Base-by-base conservation (phyloP, 306 rosid species). In the Trifolium repens region DNA sequence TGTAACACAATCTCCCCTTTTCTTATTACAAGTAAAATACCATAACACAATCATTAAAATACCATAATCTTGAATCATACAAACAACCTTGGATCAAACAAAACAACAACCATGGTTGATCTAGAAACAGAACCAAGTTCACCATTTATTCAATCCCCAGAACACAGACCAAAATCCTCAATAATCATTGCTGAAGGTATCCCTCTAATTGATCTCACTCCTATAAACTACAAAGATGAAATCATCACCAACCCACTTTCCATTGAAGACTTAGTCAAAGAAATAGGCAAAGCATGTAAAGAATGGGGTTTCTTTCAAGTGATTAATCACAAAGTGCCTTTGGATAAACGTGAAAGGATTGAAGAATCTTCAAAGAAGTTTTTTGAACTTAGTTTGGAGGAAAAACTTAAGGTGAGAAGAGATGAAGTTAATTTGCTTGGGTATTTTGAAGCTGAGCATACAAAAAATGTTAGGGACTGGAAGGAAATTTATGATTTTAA, bases 391-490 rank as follows among this genome's bases (percentile, higher is more conserved):
- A 40, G 76, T 71, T 39, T 79, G 81, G 84, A 75, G 32, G 84
- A 83, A 60, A 83, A 83, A 47, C 16, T 81, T 73, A 82, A 87
- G 83, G 96, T 85, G 75, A 87, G 85, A 84, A 87, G 96, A 13
- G 92, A 83, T 71, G 86, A 78, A 39, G 73, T 52, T 32, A 85
- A 88, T 52, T 65, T 85, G 12, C 27, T 88, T 85, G 98, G 98
- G 8, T 92, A 75, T 61, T 82, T 88, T 50, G 98, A 92, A 42
- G 83, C 91, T 32, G 98, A 92, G 77, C 72, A 87, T 76, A 93
- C 96, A 1, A 90, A 93, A 43, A 87, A 93, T 61, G 93, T 93
- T 7, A 93, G 91, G 73, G 96, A 93, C 22, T 93, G 98, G 98
- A 93, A 93, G 79, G 98, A 90, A 67, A 88, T 90, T 14, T 93